These are phyloP conservation scores for Elsinoe perseae DNA, from an alignment of 2,329 filamentous ascomycete species.

Conservation along the genomic window DNA sequence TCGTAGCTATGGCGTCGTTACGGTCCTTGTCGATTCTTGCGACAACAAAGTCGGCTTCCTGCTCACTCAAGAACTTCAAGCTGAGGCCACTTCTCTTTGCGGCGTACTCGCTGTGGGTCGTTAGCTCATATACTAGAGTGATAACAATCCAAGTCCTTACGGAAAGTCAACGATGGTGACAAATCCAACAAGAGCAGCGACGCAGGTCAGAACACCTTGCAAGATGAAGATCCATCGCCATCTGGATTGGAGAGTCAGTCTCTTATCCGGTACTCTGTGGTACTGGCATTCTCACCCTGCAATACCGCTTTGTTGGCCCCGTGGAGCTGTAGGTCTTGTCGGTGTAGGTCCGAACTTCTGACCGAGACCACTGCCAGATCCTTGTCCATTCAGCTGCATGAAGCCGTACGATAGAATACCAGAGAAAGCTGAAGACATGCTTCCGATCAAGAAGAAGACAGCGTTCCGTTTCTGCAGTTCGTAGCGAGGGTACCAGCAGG, in stretches of 20 bases:
- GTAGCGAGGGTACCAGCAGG: slow-evolving; percentile 26
- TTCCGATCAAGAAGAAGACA: slow-evolving; percentile 44
- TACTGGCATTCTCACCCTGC: slow-evolving; percentile 41
- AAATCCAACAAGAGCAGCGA: slow-evolving; percentile 35
- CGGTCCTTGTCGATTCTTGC: slow-evolving; percentile 47
- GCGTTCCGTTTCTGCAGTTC: slow-evolving; percentile 36
- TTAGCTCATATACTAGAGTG: too few relatives aligned
- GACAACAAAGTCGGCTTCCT: slow-evolving; percentile 44
- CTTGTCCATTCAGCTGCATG: slow-evolving; percentile 28
- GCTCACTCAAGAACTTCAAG: slow-evolving; percentile 38
- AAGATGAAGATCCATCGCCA: slow-evolving; percentile 30
- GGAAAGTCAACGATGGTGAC: slow-evolving; percentile 41
- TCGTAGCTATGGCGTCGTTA: slow-evolving; percentile 42
- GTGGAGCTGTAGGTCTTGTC: slow-evolving; percentile 20
- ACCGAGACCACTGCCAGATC: slow-evolving; percentile 22
- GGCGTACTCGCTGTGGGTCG: background rate
- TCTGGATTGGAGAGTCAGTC: background rate
- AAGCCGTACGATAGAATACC: slow-evolving; percentile 37
- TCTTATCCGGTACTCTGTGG: too few relatives aligned
- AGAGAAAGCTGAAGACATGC: slow-evolving; percentile 40
- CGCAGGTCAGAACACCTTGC: slow-evolving; percentile 36
- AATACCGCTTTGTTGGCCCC: slow-evolving; percentile 22
- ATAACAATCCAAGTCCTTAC: too few relatives aligned
- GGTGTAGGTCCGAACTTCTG: slow-evolving; percentile 29
- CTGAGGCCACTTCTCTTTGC: background rate